A percentile compares a stretch with the other conserved stretches of the same genome.
These are phyloP conservation scores for Pyrenophora teres DNA, from an alignment of 2,329 filamentous ascomycete genomes.

Conservation along the genomic window DNA sequence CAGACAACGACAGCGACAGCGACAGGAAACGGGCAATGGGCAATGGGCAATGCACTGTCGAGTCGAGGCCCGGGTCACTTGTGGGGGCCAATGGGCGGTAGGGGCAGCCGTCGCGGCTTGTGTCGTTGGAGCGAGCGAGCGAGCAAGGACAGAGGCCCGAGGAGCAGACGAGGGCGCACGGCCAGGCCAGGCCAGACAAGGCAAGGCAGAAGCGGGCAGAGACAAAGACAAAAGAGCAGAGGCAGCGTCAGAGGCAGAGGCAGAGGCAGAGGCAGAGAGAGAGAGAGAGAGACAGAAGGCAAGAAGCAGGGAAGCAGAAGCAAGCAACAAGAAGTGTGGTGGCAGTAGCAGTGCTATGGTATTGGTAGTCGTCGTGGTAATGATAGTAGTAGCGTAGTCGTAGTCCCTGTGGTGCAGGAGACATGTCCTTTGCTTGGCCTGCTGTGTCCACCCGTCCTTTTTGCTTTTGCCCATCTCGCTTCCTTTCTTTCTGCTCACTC, in stretches of 20 bases:
- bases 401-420: not conserved
- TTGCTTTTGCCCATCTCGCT: not conserved
- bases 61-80: constrained; percentile 11
- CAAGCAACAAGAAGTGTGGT: not conserved
- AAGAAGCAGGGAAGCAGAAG: not conserved
- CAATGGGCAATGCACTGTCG: constrained; percentile 7
- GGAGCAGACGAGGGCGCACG: not conserved
- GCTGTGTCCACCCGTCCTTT: not conserved
- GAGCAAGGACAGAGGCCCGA: not conserved
- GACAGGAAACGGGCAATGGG: no score
- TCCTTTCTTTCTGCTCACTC: not conserved
- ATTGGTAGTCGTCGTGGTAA: not conserved
- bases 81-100: constrained; percentile 21
- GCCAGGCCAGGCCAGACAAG: not conserved
- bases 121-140: constrained; percentile 7
- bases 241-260: no score
- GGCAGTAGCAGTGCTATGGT: constrained; percentile 1
- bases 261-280: not conserved
- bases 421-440: not conserved
- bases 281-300: no score
- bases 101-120: constrained; percentile 16
- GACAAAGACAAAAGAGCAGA: no score
- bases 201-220: not conserved
- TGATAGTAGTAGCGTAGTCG: not conserved
- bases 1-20: no score